Conservation (phyloP, 2,329 filamentous ascomycete species). For the Botrytis galanthina region DNA sequence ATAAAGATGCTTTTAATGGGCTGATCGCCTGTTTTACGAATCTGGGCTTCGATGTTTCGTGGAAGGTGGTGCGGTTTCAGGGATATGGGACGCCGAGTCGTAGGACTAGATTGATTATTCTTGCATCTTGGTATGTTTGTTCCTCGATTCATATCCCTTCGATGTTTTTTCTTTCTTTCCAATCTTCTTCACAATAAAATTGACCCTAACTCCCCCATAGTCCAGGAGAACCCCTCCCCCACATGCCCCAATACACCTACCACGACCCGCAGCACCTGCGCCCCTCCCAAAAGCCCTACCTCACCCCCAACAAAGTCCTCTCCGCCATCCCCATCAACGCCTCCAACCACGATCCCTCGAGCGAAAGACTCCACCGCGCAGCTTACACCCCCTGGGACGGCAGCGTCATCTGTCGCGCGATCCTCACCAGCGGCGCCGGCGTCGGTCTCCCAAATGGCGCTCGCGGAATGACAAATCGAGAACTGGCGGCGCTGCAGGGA, state of each 20-base stretch:
- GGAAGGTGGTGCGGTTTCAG: conserved; percentile 56
- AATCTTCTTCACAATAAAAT: too few species aligned
- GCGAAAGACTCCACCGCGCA: background rate
- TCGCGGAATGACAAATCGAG: conserved; percentile 62
- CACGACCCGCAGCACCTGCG: conserved; percentile 41
- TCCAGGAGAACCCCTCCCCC: conserved; percentile 67
- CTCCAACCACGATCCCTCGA: conserved; percentile 41
- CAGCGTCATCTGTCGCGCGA: conserved; percentile 47
- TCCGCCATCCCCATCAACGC: conserved; percentile 36
- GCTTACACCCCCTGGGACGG: conserved; percentile 44
- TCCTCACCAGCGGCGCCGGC: conserved; percentile 59
- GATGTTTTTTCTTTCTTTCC: too few species aligned
- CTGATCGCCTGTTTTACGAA: conserved; percentile 63
- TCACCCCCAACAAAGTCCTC: conserved; percentile 42
- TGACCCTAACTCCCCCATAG: conserved; percentile 38
- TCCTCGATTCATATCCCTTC: background rate
- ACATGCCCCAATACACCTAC: conserved; percentile 62
- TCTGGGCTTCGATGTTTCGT: conserved; percentile 65
- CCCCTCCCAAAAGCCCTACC: conserved; percentile 44
- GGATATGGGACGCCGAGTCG: conserved; percentile 39
- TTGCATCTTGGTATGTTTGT: conserved; percentile 45
- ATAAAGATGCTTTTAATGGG: conserved; percentile 21
- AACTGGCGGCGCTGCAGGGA: conserved; percentile 65
- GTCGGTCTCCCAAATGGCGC: conserved; percentile 63
- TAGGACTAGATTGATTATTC: conserved; percentile 48